Percentiles rank a stretch among this genome's conserved stretches.
These are phyloP conservation scores for Colletotrichum navitas DNA, from an alignment of 2,329 filamentous ascomycete genomes.

Conservation along the genomic window DNA sequence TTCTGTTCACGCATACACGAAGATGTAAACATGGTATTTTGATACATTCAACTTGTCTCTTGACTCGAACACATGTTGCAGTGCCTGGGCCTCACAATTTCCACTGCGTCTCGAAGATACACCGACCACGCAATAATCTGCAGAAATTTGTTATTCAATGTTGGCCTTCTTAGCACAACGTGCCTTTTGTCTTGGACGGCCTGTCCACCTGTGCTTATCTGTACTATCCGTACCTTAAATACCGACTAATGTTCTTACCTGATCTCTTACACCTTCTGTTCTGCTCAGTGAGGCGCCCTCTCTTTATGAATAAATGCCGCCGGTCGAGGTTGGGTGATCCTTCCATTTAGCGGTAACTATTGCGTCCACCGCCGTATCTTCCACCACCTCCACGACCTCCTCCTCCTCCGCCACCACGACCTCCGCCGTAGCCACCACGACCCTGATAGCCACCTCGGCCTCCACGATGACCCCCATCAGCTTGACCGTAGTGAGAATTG, in stretches of 20 bases:
- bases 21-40: background rate
- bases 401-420: conserved; percentile 5
- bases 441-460: conserved; percentile 35
- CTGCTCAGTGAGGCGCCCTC: background rate
- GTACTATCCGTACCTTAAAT: background rate
- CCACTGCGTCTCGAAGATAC: no score
- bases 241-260: background rate
- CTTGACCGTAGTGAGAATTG: conserved; percentile 10
- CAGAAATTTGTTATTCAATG: background rate
- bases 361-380: conserved; percentile 27
- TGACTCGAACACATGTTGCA: background rate
- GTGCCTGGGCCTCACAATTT: background rate
- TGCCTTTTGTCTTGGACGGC: background rate
- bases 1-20: background rate
- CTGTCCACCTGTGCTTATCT: background rate
- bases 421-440: conserved; percentile 23
- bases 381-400: conserved; percentile 10
- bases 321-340: background rate
- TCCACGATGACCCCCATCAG: conserved; percentile 21
- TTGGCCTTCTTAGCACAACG: background rate
- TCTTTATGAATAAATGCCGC: background rate
- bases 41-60: background rate
- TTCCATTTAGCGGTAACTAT: conserved; percentile 21
- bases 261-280: background rate
- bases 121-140: background rate